Percentiles rank a stretch among this genome's conserved stretches.
phyloP scores from a whole-genome alignment of 192 early-diverging fungal genomes.

The Cetraspora pellucida region DNA sequence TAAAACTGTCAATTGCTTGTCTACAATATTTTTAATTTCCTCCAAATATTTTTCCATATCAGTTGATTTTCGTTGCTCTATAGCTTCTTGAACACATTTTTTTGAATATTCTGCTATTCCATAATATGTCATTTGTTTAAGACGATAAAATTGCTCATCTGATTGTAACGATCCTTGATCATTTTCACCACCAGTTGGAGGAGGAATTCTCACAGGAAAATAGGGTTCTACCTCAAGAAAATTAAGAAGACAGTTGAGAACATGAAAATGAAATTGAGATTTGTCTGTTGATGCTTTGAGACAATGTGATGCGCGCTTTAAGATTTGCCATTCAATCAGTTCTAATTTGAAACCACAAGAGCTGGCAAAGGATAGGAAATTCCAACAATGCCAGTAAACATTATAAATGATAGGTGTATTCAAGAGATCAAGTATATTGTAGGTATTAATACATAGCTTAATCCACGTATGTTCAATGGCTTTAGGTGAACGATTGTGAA shows the following conservation, averaged over 20 bases:
- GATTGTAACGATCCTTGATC: conserved; percentile 5
- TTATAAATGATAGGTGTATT: neutral
- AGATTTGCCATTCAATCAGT: neutral
- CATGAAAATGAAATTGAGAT: neutral
- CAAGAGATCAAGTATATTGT: conserved; percentile 7
- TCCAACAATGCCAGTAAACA: conserved; percentile 2
- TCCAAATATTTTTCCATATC: neutral
- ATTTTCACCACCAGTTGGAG: neutral
- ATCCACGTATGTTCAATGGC: neutral
- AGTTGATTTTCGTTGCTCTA: neutral
- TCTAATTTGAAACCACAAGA: neutral
- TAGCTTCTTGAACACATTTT: neutral
- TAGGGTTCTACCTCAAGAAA: conserved; percentile 11
- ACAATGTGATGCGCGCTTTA: neutral
- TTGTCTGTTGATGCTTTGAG: neutral
- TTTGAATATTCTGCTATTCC: neutral
- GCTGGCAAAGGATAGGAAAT: neutral
- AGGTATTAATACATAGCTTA: neutral
- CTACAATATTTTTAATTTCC: neutral
- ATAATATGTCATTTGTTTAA: conserved; percentile 6
- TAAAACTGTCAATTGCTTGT: neutral
- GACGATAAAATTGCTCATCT: neutral
- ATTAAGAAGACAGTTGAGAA: conserved; percentile 1
- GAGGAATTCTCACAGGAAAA: neutral
- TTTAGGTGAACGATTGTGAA: neutral